These are phyloP conservation scores for Fusarium penzigii DNA, from an alignment of 2,329 filamentous ascomycete genomes.

Conservation along the genomic window DNA sequence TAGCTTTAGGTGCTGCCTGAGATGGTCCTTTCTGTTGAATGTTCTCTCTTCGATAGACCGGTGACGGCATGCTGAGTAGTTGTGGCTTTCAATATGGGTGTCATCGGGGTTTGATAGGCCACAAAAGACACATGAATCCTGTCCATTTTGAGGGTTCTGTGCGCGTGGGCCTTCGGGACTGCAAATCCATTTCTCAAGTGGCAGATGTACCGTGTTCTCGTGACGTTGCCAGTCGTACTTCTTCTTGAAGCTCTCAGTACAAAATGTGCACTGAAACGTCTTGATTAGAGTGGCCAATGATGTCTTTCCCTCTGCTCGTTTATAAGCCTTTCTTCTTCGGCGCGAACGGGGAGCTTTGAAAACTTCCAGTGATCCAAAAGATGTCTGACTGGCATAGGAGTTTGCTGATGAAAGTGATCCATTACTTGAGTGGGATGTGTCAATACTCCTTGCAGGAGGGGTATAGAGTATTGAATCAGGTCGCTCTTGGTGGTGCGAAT, in stretches of 20 bases:
- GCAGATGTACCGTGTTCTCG: slow-evolving; percentile 48
- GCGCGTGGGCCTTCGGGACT: slow-evolving; percentile 35
- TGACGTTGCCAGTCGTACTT: slow-evolving; percentile 51
- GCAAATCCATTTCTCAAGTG: slow-evolving; percentile 48
- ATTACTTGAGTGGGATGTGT: slow-evolving; percentile 16
- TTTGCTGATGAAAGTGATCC: slow-evolving; percentile 11
- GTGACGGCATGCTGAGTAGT: slow-evolving; percentile 49
- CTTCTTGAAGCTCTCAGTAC: slow-evolving; percentile 45
- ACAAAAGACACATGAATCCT: slow-evolving; percentile 39
- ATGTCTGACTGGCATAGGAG: slow-evolving; percentile 16
- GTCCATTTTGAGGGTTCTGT: slow-evolving; percentile 37
- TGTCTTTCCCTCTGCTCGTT: slow-evolving; percentile 9
- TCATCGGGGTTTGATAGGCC: slow-evolving; percentile 32
- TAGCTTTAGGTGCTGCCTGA: slow-evolving; percentile 42
- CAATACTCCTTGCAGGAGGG: slow-evolving; percentile 14
- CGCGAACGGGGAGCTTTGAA: slow-evolving; percentile 18
- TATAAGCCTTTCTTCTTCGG: slow-evolving; percentile 17
- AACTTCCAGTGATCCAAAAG: slow-evolving; percentile 12
- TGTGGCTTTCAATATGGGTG: slow-evolving; percentile 38
- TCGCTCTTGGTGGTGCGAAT: slow-evolving; percentile 3
- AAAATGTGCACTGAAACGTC: slow-evolving; percentile 45
- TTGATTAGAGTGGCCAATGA: slow-evolving; percentile 14
- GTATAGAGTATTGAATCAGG: slow-evolving; percentile 8
- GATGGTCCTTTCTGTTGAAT: slow-evolving; percentile 45
- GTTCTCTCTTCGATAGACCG: slow-evolving; percentile 46